A percentile compares a stretch with the other conserved stretches of the same genome.
phyloP scores from a whole-genome alignment of 371 early-diverging fungal species.

The Umbelopsis sp. region DNA sequence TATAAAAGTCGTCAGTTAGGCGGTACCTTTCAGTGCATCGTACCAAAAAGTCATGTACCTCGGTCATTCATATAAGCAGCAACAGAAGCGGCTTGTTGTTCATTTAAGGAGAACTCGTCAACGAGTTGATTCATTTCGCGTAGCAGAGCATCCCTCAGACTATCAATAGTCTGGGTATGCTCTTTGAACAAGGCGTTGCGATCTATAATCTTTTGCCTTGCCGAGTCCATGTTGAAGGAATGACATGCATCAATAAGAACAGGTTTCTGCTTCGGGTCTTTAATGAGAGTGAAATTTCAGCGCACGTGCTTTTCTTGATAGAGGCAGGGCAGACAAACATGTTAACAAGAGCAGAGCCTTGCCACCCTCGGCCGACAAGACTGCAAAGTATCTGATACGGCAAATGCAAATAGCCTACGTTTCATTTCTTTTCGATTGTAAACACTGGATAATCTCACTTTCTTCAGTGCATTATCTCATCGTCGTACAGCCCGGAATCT shows the following conservation, averaged over 20 bases:
- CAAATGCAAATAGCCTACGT: too few relatives aligned
- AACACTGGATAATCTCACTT: too few relatives aligned
- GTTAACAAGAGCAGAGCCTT: too few relatives aligned
- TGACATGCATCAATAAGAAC: not conserved
- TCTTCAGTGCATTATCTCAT: too few relatives aligned
- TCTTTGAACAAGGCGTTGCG: slow-evolving; percentile 10
- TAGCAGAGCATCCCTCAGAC: slow-evolving; percentile 4
- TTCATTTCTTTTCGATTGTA: too few relatives aligned
- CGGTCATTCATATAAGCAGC: slow-evolving; percentile 16
- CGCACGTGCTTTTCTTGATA: not conserved
- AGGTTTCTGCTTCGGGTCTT: not conserved
- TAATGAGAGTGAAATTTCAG: not conserved
- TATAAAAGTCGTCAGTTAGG: not conserved
- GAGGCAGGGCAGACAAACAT: not conserved
- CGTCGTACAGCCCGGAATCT: too few relatives aligned
- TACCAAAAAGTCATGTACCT: not conserved
- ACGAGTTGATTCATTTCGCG: not conserved
- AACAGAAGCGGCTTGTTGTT: not conserved
- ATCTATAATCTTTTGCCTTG: slow-evolving; percentile 14
- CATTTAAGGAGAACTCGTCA: slow-evolving; percentile 4
- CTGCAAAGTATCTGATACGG: too few relatives aligned
- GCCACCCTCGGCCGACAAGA: too few relatives aligned
- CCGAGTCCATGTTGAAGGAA: slow-evolving; percentile 5
- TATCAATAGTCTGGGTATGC: not conserved
- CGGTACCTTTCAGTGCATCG: too few relatives aligned